Conservation (phyloP, 2,329 filamentous ascomycete species). For the Alternaria triticina region DNA sequence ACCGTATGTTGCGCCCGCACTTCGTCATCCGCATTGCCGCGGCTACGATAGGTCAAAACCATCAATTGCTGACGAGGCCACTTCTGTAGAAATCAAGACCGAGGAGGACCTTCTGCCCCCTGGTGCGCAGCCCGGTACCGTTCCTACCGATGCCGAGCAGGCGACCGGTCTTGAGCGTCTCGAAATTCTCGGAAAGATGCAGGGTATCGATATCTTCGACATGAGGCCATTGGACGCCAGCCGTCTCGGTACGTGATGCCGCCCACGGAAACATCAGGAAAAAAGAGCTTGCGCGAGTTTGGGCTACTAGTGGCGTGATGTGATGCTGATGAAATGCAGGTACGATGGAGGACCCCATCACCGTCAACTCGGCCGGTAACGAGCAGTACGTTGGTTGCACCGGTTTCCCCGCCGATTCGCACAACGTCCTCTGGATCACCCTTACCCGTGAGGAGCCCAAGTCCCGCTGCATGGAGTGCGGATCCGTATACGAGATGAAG, state of each 20-base stretch:
- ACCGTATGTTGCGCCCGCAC: constrained; percentile 45
- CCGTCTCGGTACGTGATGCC: constrained; percentile 70
- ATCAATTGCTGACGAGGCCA: constrained; percentile 35
- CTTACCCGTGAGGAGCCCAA: constrained; percentile 87
- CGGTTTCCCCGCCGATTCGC: constrained; percentile 89
- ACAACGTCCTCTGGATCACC: constrained; percentile 88
- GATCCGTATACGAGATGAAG: constrained; percentile 96
- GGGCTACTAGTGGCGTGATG: background rate
- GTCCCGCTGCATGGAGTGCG: constrained; percentile 96
- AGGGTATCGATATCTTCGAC: constrained; percentile 97
- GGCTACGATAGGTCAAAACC: constrained; percentile 4
- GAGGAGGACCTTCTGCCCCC: constrained; percentile 84
- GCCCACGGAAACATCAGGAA: background rate
- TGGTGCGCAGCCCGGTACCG: constrained; percentile 79
- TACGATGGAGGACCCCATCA: constrained; percentile 84
- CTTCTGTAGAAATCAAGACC: constrained; percentile 75
- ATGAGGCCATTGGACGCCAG: constrained; percentile 95
- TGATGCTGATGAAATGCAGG: constrained; percentile 58
- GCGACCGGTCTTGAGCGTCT: constrained; percentile 97
- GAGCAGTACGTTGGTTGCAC: constrained; percentile 99
- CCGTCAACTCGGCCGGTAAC: constrained; percentile 88
- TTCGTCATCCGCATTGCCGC: constrained; percentile 1
- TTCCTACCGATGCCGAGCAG: constrained; percentile 95
- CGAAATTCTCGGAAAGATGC: constrained; percentile 99
- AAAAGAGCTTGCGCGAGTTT: background rate